Evolutionary conservation across 2,329 filamentous ascomycete genomes (phyloP).

Genomic region (Chaetomium sp.): DNA sequence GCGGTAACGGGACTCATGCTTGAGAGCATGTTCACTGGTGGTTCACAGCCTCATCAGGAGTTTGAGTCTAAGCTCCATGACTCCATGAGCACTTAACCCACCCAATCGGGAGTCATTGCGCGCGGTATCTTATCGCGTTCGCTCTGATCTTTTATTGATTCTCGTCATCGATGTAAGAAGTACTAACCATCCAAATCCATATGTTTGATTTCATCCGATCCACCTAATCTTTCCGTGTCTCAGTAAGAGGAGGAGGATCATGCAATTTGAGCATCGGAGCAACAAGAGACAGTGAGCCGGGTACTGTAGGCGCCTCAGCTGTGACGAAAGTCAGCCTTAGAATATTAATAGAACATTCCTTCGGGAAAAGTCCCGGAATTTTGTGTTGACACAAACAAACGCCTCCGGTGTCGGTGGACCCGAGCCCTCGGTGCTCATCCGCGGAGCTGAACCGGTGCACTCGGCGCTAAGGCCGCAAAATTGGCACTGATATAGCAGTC

Average conservation of each 20-base stretch:
- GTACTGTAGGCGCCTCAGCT: constrained; percentile 7
- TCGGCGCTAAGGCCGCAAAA: not conserved
- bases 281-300: not conserved
- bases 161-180: not conserved
- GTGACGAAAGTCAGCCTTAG: constrained; percentile 1
- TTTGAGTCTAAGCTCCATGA: too few relatives aligned
- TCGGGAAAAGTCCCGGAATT: constrained; percentile 1
- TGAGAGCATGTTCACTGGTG: not conserved
- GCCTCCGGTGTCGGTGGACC: constrained; percentile 4
- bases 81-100: not conserved
- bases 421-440: constrained; percentile 10
- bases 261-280: not conserved
- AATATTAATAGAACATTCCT: constrained; percentile 12
- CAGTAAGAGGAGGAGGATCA: not conserved
- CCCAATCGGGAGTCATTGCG: constrained; percentile 1
- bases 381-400: not conserved
- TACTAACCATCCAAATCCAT: not conserved
- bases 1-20: too few relatives aligned
- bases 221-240: not conserved
- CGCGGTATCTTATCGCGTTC: not conserved
- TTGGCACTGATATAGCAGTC: too few relatives aligned
- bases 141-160: not conserved
- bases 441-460: constrained; percentile 7
- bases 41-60: not conserved
- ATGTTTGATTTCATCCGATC: not conserved